Base-by-base conservation (phyloP, 192 early-diverging fungal genomes). In the Piromyces sp. region DNA sequence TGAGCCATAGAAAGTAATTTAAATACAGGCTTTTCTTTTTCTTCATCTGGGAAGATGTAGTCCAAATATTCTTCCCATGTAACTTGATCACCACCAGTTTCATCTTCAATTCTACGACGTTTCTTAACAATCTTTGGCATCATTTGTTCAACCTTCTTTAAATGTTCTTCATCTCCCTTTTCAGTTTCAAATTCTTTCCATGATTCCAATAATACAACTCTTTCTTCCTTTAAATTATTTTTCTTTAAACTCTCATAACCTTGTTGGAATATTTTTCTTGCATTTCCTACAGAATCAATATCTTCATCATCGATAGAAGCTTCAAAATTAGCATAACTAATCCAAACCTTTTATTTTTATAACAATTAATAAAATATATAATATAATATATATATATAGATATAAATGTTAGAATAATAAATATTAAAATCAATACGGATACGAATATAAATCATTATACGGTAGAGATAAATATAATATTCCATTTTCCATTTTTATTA, bases 1-100 rank as follows among this genome's bases (percentile, higher is more conserved):
- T 97, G 95, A 13, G 96, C 97, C 89, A 94, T 92, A 83, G 92
- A 92, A 83, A 98, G 89, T 30, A 99, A 87, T 86, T 96, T 98
- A 83, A 98, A 90, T 84, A 93, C 93, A 14, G 95, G 90, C 38
- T 91, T 90, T 79, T 96, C 93, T 12, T 88, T 88, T 83, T 96
- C 93, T 83, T 99, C 98, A 81, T 99, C 98, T 31, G 96, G 96
- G 86, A 97, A 99, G 80, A 99, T 93, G 86, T 98, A 98, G 83
- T 98, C 97, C 89, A 94, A 95, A 91, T 97, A 99, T 90, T 99
- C 98, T 85, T 99, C 98, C 92, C 94, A 91, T 30, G 93, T 90
- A 31, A 82, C 86, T 31, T 88, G 88, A 79, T 88, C 88, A 30
- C 83, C 89, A 29, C 87, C 88, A 28, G 87, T 84, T 82, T 89